These are phyloP conservation scores for Aspergillus calidoustus DNA, from an alignment of 2,329 filamentous ascomycete genomes.

Conservation along the genomic window DNA sequence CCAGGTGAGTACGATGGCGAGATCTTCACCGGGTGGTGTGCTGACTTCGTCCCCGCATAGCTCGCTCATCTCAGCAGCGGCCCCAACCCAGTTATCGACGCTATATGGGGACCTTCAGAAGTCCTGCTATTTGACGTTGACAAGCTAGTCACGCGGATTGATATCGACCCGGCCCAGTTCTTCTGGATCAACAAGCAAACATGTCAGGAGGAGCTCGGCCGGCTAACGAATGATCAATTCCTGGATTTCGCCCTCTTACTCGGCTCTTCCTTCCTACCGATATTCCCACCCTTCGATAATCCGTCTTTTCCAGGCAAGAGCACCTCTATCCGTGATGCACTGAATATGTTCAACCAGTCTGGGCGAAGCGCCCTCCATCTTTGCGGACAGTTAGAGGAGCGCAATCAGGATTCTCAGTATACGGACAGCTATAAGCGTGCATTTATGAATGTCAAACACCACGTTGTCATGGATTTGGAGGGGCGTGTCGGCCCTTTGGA, in stretches of 20 bases:
- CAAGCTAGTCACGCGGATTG: conserved; percentile 66
- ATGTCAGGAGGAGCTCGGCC: conserved; percentile 69
- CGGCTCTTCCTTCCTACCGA: conserved; percentile 77
- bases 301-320: conserved; percentile 58
- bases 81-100: conserved; percentile 69
- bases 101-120: conserved; percentile 82
- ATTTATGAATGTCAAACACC: conserved; percentile 83
- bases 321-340: conserved; percentile 72
- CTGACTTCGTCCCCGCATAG: conserved; percentile 22
- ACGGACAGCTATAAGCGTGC: conserved; percentile 85
- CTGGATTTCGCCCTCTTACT: conserved; percentile 82
- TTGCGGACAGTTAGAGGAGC: conserved; percentile 78
- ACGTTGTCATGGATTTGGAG: conserved; percentile 76
- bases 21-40: not conserved
- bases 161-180: conserved; percentile 66
- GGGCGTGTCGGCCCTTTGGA: conserved; percentile 79
- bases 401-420: conserved; percentile 74
- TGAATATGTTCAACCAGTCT: conserved; percentile 72
- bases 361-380: conserved; percentile 73
- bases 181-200: conserved; percentile 67
- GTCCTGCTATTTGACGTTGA: conserved; percentile 83
- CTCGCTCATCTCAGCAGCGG: conserved; percentile 79
- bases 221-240: conserved; percentile 72
- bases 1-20: conserved; percentile 62
- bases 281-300: conserved; percentile 77